phyloP scores from a whole-genome alignment of 805 yeast genomes.

The Candida tallmaniae region DNA sequence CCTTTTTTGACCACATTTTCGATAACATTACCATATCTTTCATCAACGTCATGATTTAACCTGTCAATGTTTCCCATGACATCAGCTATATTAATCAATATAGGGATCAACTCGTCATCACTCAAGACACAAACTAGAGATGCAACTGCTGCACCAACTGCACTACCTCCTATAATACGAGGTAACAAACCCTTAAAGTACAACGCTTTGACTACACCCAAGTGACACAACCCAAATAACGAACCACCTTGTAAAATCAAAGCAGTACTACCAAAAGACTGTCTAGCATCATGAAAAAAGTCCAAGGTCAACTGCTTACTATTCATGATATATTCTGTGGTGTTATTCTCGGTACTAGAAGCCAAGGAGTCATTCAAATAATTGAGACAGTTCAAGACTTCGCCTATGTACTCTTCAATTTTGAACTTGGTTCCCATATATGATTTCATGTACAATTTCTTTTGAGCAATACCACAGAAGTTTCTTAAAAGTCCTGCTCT shows the following conservation, averaged over 20 bases:
- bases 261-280: conserved; percentile 88
- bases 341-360: conserved; percentile 18
- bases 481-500: conserved; percentile 84
- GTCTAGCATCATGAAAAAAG: conserved; percentile 81
- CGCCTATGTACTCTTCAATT: conserved; percentile 82
- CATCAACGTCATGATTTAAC: conserved; percentile 50
- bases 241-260: conserved; percentile 93
- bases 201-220: conserved; percentile 89
- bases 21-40: conserved; percentile 62
- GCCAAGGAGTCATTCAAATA: conserved; percentile 47
- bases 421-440: conserved; percentile 84
- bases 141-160: conserved; percentile 92
- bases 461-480: conserved; percentile 85
- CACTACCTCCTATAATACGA: conserved; percentile 82
- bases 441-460: conserved; percentile 72
- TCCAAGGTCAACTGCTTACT: conserved; percentile 58
- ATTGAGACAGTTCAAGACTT: conserved; percentile 64
- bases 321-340: conserved; percentile 35
- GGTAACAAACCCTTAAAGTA: conserved; percentile 74
- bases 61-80: conserved; percentile 42
- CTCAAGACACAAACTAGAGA: conserved; percentile 73
- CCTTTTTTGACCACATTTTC: conserved; percentile 76
- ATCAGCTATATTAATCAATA: conserved; percentile 34
- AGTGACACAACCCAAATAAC: conserved; percentile 86
- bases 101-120: conserved; percentile 58